Base-by-base conservation (phyloP, 2,329 filamentous ascomycete species). In the Neofusicoccum kwambonambiense region DNA sequence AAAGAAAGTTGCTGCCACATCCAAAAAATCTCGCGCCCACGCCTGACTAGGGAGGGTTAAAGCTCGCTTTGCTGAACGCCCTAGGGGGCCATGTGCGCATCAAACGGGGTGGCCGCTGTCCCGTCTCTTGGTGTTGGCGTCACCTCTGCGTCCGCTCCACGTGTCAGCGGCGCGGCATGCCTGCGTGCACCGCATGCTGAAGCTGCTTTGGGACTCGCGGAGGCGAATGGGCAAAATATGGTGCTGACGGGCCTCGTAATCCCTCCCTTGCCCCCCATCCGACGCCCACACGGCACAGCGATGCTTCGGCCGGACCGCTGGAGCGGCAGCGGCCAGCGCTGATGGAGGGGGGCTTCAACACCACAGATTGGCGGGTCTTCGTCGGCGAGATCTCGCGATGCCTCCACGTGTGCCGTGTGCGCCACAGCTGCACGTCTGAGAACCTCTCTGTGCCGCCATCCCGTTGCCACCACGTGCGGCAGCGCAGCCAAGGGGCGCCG, bases 401-500 rank as follows among this genome's bases (percentile, higher is more conserved):
- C 27, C n/a, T 62, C 34, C 58, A 62, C 58, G 58, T 62, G 58
- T 62, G 58, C 57, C 57, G 57, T 49, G 57, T 49, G 57, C 57
- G 57, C 57, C 57, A 61, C 57, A 34, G 57, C 44, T 58, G 54
- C 54, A 58, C 41, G 54, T 42, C 39, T 44, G 22, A 19, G 22
- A 31, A 45, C 54, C 17, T 34, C 47, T 52, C 31, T 3, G 42
- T 60, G 41, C 41, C 17, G 41, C 41, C 31, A 37, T 45, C 27
- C 56, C 56, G 56, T 47, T 47, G 56, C 56, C 41, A 45, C 61
- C 61, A 64, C 61, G 61, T 64, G 61, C 50, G 61, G 61, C 27
- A 52, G 60, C 15, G 58, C 51, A 52, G 57, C 45, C 45, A 50
- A 62, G 31, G 34, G 60, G 58, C 49, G 19, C 52, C 17, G 51